A percentile compares a stretch with the other conserved stretches of the same genome.
These are phyloP conservation scores for Annulohypoxylon nitens DNA, from an alignment of 495 filamentous ascomycete genomes.

Conservation along the genomic window DNA sequence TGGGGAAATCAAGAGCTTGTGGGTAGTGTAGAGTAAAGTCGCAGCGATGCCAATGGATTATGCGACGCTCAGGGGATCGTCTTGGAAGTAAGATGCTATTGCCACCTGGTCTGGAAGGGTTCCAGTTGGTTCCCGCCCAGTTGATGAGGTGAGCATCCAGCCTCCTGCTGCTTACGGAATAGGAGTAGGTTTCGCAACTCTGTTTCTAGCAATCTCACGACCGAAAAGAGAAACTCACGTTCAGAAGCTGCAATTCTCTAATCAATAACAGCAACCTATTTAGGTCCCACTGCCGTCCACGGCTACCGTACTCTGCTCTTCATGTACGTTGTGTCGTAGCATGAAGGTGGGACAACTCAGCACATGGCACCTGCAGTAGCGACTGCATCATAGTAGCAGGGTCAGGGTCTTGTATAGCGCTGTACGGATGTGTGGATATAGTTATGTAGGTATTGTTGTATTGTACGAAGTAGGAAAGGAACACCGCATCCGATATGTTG, in stretches of 20 bases:
- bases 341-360: slow-evolving; percentile 46
- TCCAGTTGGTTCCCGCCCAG: slow-evolving; percentile 24
- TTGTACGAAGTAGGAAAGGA: slow-evolving; percentile 43
- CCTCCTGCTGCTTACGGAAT: slow-evolving; percentile 33
- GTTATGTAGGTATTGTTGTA: slow-evolving; percentile 35
- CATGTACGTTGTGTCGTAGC: slow-evolving; percentile 29
- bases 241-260: slow-evolving; percentile 15
- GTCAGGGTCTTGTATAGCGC: slow-evolving; percentile 36
- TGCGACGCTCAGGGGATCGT: slow-evolving; percentile 22
- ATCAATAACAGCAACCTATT: slow-evolving; percentile 11
- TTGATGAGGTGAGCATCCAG: slow-evolving; percentile 17
- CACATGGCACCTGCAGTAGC: slow-evolving; percentile 49
- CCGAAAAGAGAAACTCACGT: slow-evolving; percentile 25
- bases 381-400: slow-evolving; percentile 45
- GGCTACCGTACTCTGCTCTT: slow-evolving; percentile 15
- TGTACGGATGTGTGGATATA: slow-evolving; percentile 15
- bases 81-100: slow-evolving; percentile 25
- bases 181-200: slow-evolving; percentile 3
- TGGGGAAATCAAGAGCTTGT: slow-evolving; percentile 24
- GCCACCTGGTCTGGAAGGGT: slow-evolving; percentile 23
- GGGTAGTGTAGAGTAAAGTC: slow-evolving; percentile 12
- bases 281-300: slow-evolving; percentile 10
- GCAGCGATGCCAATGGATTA: slow-evolving; percentile 8
- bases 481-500: slow-evolving; percentile 40
- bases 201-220: slow-evolving; percentile 22